phyloP scores from a whole-genome alignment of 768 basidiomycete species.

The Collybia mongolica region DNA sequence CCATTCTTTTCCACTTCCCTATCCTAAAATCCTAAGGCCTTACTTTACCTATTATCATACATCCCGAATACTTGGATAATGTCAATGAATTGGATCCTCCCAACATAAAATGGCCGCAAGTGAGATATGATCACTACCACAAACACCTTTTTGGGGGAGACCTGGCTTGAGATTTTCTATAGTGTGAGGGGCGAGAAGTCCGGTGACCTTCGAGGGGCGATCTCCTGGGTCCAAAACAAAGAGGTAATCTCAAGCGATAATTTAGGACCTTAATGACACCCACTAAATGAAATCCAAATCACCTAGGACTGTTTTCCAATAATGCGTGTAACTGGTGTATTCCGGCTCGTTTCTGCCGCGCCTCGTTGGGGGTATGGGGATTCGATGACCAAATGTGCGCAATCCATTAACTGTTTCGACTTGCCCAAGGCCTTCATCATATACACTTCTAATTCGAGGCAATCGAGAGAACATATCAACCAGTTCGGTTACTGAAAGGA shows the following conservation, averaged over 20 bases:
- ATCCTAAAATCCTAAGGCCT: background rate
- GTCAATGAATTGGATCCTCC: constrained; percentile 6
- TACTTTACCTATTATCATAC: constrained; percentile 2
- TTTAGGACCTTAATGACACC: background rate
- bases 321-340: constrained; percentile 88
- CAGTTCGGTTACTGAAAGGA: constrained; percentile 63
- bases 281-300: constrained; percentile 11
- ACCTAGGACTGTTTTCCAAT: constrained; percentile 85
- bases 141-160: constrained; percentile 75
- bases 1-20: constrained; percentile 11
- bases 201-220: constrained; percentile 34
- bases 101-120: constrained; percentile 64
- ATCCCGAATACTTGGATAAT: constrained; percentile 15
- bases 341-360: constrained; percentile 71
- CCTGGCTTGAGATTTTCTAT: constrained; percentile 64
- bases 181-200: constrained; percentile 62
- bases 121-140: constrained; percentile 86
- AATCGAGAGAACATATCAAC: constrained; percentile 38
- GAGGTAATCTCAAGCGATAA: constrained; percentile 71
- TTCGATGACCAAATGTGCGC: constrained; percentile 52
- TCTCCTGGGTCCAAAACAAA: constrained; percentile 60
- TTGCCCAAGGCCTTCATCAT: constrained; percentile 52
- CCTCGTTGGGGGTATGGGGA: constrained; percentile 33
- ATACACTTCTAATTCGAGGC: constrained; percentile 58
- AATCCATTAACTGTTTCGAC: constrained; percentile 1